Percentiles rank a stretch among this genome's conserved stretches.
These are phyloP conservation scores for Mortierella sp. DNA, from an alignment of 371 early-diverging fungal species.

Conservation along the genomic window DNA sequence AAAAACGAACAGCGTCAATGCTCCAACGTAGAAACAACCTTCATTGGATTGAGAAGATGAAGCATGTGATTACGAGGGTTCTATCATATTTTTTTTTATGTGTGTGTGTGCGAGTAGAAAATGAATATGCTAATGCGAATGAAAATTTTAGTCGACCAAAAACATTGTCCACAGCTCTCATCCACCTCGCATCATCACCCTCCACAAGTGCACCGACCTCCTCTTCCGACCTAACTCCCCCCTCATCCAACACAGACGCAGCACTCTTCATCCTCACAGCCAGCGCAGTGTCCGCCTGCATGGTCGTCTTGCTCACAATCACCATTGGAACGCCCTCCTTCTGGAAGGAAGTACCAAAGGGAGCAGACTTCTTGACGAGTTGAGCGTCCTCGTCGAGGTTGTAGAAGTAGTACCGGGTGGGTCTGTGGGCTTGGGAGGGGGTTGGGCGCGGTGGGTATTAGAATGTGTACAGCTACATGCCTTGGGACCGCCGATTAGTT, in stretches of 20 bases:
- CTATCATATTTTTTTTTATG: not conserved
- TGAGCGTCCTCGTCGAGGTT: conserved; percentile 34
- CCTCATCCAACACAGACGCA: not conserved
- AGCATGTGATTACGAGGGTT: no score
- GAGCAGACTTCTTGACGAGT: not conserved
- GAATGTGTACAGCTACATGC: conserved; percentile 51
- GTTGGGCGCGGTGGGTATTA: conserved; percentile 40
- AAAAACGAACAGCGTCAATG: not conserved
- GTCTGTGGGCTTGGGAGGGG: conserved; percentile 36
- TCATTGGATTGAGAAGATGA: not conserved
- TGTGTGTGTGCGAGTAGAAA: not conserved
- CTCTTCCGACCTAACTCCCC: not conserved
- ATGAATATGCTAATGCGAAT: not conserved
- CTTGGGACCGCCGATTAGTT: no score
- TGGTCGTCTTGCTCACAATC: not conserved
- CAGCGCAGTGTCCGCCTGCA: not conserved
- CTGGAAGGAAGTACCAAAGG: conserved; percentile 12
- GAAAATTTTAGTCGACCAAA: conserved; percentile 8
- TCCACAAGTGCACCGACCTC: not conserved
- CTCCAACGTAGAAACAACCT: no score
- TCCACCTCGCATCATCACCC: not conserved
- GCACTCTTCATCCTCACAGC: not conserved
- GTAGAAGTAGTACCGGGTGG: conserved; percentile 43
- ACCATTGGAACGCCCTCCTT: conserved; percentile 36
- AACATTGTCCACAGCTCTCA: conserved; percentile 19